phyloP scores from a whole-genome alignment of 805 yeast genomes.

The Yarrowia sp. region DNA sequence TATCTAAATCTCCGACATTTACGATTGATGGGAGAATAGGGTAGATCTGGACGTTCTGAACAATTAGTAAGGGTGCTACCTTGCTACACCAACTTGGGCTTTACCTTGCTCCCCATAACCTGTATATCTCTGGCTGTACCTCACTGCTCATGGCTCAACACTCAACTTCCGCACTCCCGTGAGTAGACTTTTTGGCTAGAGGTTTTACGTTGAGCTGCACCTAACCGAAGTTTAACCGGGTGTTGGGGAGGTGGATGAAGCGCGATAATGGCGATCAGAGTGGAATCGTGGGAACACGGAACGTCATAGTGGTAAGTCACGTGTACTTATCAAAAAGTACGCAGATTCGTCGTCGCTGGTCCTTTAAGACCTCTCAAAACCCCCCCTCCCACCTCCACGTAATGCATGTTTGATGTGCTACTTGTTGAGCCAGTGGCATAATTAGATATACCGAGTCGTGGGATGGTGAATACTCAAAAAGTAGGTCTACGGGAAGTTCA shows the following conservation, averaged over 20 bases:
- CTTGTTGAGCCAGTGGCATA: conserved; percentile 20
- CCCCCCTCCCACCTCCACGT: neutral
- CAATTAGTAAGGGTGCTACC: too few relatives aligned
- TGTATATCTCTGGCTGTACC: neutral
- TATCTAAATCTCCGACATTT: neutral
- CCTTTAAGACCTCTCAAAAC: neutral
- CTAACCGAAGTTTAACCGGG: conserved; percentile 9
- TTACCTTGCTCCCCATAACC: too few relatives aligned
- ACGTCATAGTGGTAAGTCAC: too few relatives aligned
- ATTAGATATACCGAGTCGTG: neutral
- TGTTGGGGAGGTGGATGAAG: conserved; percentile 5
- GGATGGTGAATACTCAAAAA: too few relatives aligned
- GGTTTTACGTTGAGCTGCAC: conserved; percentile 35
- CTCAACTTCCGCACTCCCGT: conserved; percentile 38
- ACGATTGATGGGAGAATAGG: neutral
- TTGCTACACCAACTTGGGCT: too few relatives aligned
- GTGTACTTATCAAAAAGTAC: too few relatives aligned
- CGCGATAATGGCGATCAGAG: neutral
- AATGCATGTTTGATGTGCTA: conserved; percentile 13
- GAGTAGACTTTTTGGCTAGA: conserved; percentile 11
- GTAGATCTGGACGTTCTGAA: too few relatives aligned
- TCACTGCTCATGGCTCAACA: neutral
- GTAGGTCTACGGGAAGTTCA: too few relatives aligned
- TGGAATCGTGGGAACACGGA: too few relatives aligned
- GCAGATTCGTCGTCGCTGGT: neutral